phyloP scores from a whole-genome alignment of 768 basidiomycete genomes.

The Auricularia sp. region DNA sequence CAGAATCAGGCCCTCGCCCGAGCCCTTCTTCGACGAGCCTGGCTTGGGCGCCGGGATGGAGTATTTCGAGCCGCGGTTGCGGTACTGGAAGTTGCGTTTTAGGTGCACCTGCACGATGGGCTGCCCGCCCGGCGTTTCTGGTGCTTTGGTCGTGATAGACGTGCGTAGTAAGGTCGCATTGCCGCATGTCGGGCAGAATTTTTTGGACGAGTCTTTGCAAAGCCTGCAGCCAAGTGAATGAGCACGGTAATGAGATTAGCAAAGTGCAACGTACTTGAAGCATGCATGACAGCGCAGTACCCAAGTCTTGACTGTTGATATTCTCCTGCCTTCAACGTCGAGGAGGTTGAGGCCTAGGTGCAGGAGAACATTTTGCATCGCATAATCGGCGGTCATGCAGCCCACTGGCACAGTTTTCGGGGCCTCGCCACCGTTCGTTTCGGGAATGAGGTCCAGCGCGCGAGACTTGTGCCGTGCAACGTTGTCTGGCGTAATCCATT shows the following conservation, averaged over 20 bases:
- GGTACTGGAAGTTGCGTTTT: conserved; percentile 93
- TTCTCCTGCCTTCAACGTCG: conserved; percentile 81
- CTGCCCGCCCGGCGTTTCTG: conserved; percentile 44
- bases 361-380: conserved; percentile 94
- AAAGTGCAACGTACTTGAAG: conserved; percentile 70
- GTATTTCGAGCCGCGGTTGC: conserved; percentile 81
- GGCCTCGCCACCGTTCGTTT: conserved; percentile 15
- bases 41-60: conserved; percentile 86
- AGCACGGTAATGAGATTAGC: conserved; percentile 2
- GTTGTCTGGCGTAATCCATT: conserved; percentile 95
- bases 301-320: conserved; percentile 89
- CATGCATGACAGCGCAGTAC: conserved; percentile 96
- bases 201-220: conserved; percentile 89
- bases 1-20: conserved; percentile 75
- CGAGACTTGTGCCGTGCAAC: conserved; percentile 78
- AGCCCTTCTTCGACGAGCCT: conserved; percentile 75
- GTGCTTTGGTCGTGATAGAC: conserved; percentile 75
- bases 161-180: conserved; percentile 84
- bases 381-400: conserved; percentile 98
- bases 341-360: conserved; percentile 91
- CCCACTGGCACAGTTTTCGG: conserved; percentile 53
- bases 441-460: conserved; percentile 71
- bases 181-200: conserved; percentile 97
- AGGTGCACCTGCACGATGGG: conserved; percentile 82
- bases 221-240: conserved; percentile 42